Base-by-base conservation (phyloP, 345 rosid species). In the Brassica nigra region DNA sequence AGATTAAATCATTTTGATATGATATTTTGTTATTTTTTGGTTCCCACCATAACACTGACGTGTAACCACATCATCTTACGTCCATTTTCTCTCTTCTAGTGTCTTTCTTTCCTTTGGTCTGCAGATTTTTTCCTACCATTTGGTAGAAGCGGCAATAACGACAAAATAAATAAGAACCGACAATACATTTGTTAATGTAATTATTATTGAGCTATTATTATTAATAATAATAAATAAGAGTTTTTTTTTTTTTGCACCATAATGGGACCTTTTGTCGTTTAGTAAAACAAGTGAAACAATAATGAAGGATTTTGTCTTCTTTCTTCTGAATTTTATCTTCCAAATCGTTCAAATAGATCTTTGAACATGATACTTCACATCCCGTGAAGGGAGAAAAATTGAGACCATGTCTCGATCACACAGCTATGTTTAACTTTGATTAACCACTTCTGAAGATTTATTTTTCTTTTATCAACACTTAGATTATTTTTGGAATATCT, bases 1-100 rank as follows among this genome's bases (percentile, higher is more conserved):
- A 75, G 9, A 76, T 80, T 69, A 69, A 36, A 74, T 80, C 66
- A 74, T 69, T 74, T 27, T 80, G 78, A 80, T 74, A 49, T 80
- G 75, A 62, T 62, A 79, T 42, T 79, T 78, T 80, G 52, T 33
- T 59, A 62, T 61, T 59, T 34, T 57, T 61, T 20, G 62, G 15
- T 33, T 62, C 18, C 74, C 78, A 71, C 70, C 83, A 68, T 49
- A 29, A 34, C 11, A 33, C 12, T 80, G 83, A 68, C 83, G 79
- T 74, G 71, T 80, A 64, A 63, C 29, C 59, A 62, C 76, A 63
- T 80, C 79, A 74, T 74, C 62, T 44, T 79, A 42, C 47, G 2
- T 62, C 61, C 34, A 61, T 28, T 27, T 61, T 28, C 42, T 14
- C 10, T 62, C 12, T 42, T 36, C 66, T 36, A 23, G 64, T 27